These are phyloP conservation scores for Ustilago crameri DNA, from an alignment of 1,284 basidiomycete genomes.

Conservation along the genomic window DNA sequence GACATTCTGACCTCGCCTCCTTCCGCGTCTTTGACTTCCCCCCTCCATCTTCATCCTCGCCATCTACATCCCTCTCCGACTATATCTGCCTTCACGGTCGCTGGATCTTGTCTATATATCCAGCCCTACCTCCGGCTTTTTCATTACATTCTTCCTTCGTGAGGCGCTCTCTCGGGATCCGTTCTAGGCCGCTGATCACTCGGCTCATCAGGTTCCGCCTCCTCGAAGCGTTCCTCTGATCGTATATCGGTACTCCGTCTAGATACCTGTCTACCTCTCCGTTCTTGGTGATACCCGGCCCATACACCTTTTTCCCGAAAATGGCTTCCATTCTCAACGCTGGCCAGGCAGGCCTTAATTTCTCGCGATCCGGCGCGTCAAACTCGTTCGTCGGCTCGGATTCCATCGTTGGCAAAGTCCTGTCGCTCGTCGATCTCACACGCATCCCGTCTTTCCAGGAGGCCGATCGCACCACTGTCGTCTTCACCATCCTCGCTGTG, in stretches of 20 bases:
- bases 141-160: neutral
- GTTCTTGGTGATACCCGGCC: slow-evolving; percentile 7
- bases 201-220: neutral
- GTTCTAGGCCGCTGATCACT: neutral
- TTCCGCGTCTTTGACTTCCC: neutral
- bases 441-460: slow-evolving; percentile 44
- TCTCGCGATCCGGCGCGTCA: slow-evolving; percentile 25
- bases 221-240: neutral
- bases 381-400: slow-evolving; percentile 9
- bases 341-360: slow-evolving; percentile 47
- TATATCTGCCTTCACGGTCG: slow-evolving; percentile 1
- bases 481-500: slow-evolving; percentile 56
- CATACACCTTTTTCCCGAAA: neutral
- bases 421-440: slow-evolving; percentile 40
- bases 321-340: slow-evolving; percentile 44
- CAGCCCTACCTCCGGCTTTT: slow-evolving; percentile 7
- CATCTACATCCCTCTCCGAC: slow-evolving; percentile 1
- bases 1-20: neutral
- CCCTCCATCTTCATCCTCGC: slow-evolving; percentile 6
- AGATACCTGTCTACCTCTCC: neutral
- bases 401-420: slow-evolving; percentile 35
- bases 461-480: slow-evolving; percentile 47
- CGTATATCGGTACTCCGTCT: slow-evolving; percentile 4
- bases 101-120: slow-evolving; percentile 19
- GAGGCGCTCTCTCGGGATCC: neutral